Evolutionary conservation across 306 rosid genomes (phyloP), one percentile per base, ranked within the genome.

Genomic region (Glycine tomentella): DNA sequence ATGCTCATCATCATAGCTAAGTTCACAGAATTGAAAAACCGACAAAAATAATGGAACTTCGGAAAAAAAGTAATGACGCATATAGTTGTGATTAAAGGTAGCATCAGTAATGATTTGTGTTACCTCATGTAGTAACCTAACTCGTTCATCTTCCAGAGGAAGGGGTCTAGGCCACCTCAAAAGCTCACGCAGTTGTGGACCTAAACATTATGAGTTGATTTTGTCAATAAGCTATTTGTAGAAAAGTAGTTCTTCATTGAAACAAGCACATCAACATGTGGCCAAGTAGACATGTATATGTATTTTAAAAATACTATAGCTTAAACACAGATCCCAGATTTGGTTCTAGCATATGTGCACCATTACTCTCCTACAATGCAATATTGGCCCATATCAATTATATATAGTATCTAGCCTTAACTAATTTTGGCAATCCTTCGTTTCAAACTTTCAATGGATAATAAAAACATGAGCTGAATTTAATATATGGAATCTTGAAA

Each of bases 91-190:
- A 66, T 34, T 52, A 61, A 86, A 57, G 79, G 36, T 50, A 70
- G 52, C 42, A 77, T 72, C 51, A 5, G 20, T 7, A 75, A 57
- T 36, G 11, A 71, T 31, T 33, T 65, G 53, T 31, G 25, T 75
- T 83, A 95, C 99, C 99, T 95, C 99, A 12, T 87, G 99, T 53
- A 95, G 89, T 89, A 95, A 87, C 65, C 99, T 86, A 81, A 91
- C 93, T 45, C 99, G 91, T 81, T 95, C 99, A 7, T 91, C 99
- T 87, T 95, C 99, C 87, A 95, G 84, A 77, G 99, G 99, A 85
- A 95, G 94, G 53, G 97, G 92, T 82, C 99, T 90, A 50, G 98
- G 98, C 98, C 98, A 95, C 82, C 80, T 82, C 83, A 93, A 86
- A 83, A 95, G 89, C 84, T 90, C 91, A 7, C 96, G 95, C 3